A percentile compares a stretch with the other conserved stretches of the same genome.
Conservation (phyloP, 371 early-diverging fungal genomes). For the Phascolomyces articulosus region DNA sequence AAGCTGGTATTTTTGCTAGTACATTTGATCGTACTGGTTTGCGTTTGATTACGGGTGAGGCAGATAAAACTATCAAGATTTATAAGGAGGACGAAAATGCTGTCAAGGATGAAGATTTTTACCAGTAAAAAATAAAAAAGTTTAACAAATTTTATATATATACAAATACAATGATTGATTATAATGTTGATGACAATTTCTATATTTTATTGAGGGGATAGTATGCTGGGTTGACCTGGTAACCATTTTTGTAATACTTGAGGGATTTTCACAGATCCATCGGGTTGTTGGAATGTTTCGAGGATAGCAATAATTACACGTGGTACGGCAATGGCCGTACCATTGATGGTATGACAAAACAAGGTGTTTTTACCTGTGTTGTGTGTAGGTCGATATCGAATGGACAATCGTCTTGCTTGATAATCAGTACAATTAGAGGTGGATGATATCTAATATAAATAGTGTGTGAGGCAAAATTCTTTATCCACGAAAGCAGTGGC, state of each 20-base stretch:
- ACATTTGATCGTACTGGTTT: constrained; percentile 94
- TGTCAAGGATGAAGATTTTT: constrained; percentile 52
- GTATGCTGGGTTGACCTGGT: constrained; percentile 35
- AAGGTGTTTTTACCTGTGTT: constrained; percentile 42
- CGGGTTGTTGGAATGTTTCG: constrained; percentile 78
- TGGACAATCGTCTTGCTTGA: constrained; percentile 77
- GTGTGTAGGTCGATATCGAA: constrained; percentile 54
- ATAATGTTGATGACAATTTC: too few species aligned
- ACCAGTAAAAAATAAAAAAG: constrained; percentile 14
- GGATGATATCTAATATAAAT: constrained; percentile 64
- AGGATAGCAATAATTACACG: constrained; percentile 85
- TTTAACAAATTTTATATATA: too few species aligned
- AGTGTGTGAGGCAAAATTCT: neutral
- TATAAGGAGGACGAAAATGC: constrained; percentile 85
- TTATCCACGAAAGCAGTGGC: neutral
- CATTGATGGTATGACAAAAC: constrained; percentile 93
- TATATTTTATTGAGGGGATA: too few species aligned
- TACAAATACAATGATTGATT: too few species aligned
- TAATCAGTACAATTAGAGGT: constrained; percentile 91
- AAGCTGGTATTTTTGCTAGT: constrained; percentile 94
- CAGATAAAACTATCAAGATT: constrained; percentile 98
- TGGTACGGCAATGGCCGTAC: constrained; percentile 93
- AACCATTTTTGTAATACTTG: constrained; percentile 75
- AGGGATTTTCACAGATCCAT: constrained; percentile 81
- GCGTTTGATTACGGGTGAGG: constrained; percentile 96